Conservation (phyloP, 1,284 basidiomycete species). For the Ganoderma lingzhi region DNA sequence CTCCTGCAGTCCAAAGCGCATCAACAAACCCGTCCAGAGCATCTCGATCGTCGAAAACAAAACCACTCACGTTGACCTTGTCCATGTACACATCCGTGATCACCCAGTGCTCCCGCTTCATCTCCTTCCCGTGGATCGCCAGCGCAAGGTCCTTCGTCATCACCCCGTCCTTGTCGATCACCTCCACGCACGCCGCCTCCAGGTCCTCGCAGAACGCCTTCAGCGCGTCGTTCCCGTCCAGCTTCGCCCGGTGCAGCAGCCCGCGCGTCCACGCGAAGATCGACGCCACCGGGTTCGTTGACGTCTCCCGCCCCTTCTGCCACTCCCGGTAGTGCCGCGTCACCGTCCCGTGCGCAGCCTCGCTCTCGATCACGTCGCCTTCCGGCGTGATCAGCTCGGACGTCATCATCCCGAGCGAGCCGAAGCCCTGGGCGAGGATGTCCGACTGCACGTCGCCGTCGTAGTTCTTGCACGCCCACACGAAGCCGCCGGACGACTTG, state of each 20-base stretch:
- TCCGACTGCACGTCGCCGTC: conserved; percentile 95
- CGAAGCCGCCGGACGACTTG: conserved; percentile 97
- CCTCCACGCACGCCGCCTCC: conserved; percentile 90
- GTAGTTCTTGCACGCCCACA: conserved; percentile 99
- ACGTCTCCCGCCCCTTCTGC: conserved; percentile 96
- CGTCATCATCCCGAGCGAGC: conserved; percentile 97
- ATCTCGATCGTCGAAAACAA: background rate
- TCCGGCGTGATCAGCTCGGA: conserved; percentile 97
- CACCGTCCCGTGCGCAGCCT: conserved; percentile 95
- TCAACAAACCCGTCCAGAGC: conserved; percentile 3
- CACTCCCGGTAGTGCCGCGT: conserved; percentile 97
- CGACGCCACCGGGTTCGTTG: conserved; percentile 97
- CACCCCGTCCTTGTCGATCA: conserved; percentile 88
- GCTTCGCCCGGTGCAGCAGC: conserved; percentile 91
- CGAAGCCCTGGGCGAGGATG: conserved; percentile 95
- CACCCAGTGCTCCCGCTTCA: conserved; percentile 95
- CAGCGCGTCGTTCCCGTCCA: conserved; percentile 87
- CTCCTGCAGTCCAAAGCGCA: conserved; percentile 45
- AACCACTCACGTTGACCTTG: conserved; percentile 74
- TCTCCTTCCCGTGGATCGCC: conserved; percentile 92
- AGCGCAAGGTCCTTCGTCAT: conserved; percentile 99
- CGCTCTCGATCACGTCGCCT: conserved; percentile 89
- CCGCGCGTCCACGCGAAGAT: conserved; percentile 99
- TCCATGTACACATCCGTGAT: conserved; percentile 93
- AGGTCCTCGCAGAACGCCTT: conserved; percentile 82